A percentile compares a stretch with the other conserved stretches of the same genome.
phyloP scores from a whole-genome alignment of 2,329 filamentous ascomycete genomes.

The Pezicula radicicola region DNA sequence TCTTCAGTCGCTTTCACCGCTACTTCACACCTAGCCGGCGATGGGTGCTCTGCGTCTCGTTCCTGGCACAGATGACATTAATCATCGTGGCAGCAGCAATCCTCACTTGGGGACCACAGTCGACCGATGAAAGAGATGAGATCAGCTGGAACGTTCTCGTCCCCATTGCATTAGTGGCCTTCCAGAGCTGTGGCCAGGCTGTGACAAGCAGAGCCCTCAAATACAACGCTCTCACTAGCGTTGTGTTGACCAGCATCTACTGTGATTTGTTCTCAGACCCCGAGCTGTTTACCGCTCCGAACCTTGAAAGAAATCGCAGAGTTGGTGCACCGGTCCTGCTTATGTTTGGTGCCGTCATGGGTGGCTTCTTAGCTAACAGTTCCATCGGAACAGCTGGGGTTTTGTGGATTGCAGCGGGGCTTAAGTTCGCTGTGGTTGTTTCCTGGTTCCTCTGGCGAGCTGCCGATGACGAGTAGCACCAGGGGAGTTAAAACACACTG shows the following conservation, averaged over 20 bases:
- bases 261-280: slow-evolving; percentile 74
- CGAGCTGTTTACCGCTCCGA: slow-evolving; percentile 38
- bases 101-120: slow-evolving; percentile 43
- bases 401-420: slow-evolving; percentile 33
- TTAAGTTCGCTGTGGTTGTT: no score
- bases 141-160: slow-evolving; percentile 58
- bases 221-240: slow-evolving; percentile 67
- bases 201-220: slow-evolving; percentile 67
- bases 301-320: slow-evolving; percentile 48
- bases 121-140: slow-evolving; percentile 37
- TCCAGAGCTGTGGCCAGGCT: slow-evolving; percentile 74
- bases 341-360: slow-evolving; percentile 48
- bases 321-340: slow-evolving; percentile 45
- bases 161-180: slow-evolving; percentile 67
- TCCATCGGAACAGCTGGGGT: slow-evolving; percentile 46
- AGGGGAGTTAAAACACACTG: no score
- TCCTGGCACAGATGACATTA: slow-evolving; percentile 48
- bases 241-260: slow-evolving; percentile 77
- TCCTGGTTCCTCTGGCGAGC: no score
- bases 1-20: slow-evolving; percentile 68
- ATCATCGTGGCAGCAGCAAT: slow-evolving; percentile 51
- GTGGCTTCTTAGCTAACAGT: slow-evolving; percentile 49
- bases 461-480: no score
- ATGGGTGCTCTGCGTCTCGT: slow-evolving; percentile 62
- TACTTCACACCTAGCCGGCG: slow-evolving; percentile 56